Base-by-base conservation (phyloP, 2,329 filamentous ascomycete species). In the Xylaria sp. region DNA sequence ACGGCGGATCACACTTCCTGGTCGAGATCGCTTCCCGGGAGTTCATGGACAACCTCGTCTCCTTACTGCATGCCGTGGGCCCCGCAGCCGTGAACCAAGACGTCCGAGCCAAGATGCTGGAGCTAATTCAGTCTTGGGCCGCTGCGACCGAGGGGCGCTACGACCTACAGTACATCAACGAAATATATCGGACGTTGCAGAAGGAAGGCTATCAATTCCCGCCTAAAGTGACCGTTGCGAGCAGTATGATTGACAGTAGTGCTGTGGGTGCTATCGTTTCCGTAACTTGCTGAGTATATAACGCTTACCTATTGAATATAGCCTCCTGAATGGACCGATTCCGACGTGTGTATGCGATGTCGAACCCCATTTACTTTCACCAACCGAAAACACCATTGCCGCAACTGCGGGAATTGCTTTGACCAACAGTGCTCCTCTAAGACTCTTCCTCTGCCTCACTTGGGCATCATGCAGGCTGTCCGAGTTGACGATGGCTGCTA, bases 331-430 rank as follows among this genome's bases (percentile, higher is more conserved):
- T 99, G 96, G 96, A 90, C 90, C 57, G 96, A 99, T 80, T 97
- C 95, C 11, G 96, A 99, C 75, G 95, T 99, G 36, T 99, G 96
- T 79, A 97, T 99, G 94, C 91, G 96, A 77, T 99, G 96, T 79
- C 90, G 96, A 73, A 97, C 95, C 13, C 82, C 93, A 20, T 99
- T 99, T 75, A 97, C 93, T 54, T 97, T 99, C 77, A 99, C 95
- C 63, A 99, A 99, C 79, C 90, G 96, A 75, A 99, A 98, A 78
- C 96, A 99, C 77, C 96, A 99, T 79, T 99, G 96, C 76, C 90
- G 96, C 71, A 99, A 99, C 79, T 99, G 96, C 76, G 96, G 96
- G 58, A 97, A 96, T 79, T 96, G 97, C 75, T 99, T 99, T 78
- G 96, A 97, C 77, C 93, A 95, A 71, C 90, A 96, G 74, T 99